Evolutionary conservation across 2,329 filamentous ascomycete species (phyloP).

Genomic region (Fusarium protoensiforme): DNA sequence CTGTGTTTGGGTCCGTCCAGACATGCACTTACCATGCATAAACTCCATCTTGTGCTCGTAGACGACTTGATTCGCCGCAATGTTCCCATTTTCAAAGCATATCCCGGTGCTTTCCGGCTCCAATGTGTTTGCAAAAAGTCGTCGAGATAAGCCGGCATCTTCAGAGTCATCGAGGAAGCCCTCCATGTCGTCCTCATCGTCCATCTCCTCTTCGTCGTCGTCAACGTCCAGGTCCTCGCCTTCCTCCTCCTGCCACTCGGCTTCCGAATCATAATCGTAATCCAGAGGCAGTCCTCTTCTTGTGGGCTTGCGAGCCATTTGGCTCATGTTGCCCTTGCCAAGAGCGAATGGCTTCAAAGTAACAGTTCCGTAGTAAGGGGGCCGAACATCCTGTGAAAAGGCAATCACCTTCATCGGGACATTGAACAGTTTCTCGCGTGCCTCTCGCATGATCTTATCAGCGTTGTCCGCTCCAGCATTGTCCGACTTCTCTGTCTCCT

Average conservation of each 20-base stretch:
- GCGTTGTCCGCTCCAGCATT: constrained; percentile 49
- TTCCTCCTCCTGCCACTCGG: constrained; percentile 82
- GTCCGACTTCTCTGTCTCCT: constrained; percentile 56
- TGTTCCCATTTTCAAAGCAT: constrained; percentile 77
- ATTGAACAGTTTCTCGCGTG: constrained; percentile 55
- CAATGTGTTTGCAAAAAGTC: constrained; percentile 74
- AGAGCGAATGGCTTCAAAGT: constrained; percentile 67
- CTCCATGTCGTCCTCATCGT: constrained; percentile 87
- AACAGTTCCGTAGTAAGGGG: constrained; percentile 78
- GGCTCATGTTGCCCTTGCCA: constrained; percentile 58
- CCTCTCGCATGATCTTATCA: constrained; percentile 47
- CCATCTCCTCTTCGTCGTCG: constrained; percentile 74
- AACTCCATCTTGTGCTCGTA: constrained; percentile 79
- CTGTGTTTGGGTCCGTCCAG: no score
- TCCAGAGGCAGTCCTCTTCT: constrained; percentile 70
- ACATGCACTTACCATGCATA: constrained; percentile 68
- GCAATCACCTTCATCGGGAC: constrained; percentile 73
- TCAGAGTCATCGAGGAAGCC: constrained; percentile 92
- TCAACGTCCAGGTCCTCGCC: constrained; percentile 77
- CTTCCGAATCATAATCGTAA: constrained; percentile 89
- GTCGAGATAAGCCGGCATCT: constrained; percentile 67
- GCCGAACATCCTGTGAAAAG: constrained; percentile 74
- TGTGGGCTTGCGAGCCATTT: constrained; percentile 65
- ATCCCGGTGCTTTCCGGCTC: constrained; percentile 83
- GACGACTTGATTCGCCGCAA: constrained; percentile 60